Base-by-base conservation (phyloP, 345 rosid genomes). In the Ailanthus altissimus region DNA sequence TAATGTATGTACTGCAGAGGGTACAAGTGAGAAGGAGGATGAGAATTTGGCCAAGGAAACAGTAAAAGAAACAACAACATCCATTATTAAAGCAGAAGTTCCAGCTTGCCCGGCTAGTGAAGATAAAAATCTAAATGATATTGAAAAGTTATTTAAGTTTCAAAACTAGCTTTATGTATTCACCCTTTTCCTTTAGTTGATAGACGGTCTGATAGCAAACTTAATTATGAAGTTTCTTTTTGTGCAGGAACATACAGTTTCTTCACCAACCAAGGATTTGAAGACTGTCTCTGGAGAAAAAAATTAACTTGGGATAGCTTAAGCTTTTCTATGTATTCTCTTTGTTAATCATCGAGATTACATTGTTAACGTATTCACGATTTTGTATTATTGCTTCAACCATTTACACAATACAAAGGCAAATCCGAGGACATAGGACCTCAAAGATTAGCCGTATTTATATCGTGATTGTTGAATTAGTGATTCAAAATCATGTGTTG, bases 221-320 rank as follows among this genome's bases (percentile, higher is more conserved):
- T 32, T 61, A 6, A 64, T n/a, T n/a, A n/a, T 5, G 10, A 20
- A 18, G 9, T 1, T 59, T 21, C 15, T 40, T 21, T 40, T 70
- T 78, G 40, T 70, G 79, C 76, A 81, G 78, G 79, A 75, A 15
- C 73, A 73, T 20, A 36, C n/a, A 64, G 66, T 14, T 11, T 76
- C 54, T 57, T 43, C 71, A 21, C 59, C 80, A 18, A 54, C 53
- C 65, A 43, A 68, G 32, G 72, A 59, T 65, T 3, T 20, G 79
- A 65, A 78, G 69, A 36, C 61, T 36, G 11, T 32, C 6, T 78
- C 6, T 78, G 69, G 64, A 81, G 51, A 28, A 69, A 74, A 18
- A 21, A 1, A 28, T n/a, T n/a, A n/a, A n/a, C n/a, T n/a, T 23
- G 9, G 32, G 47, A 51, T 2, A 21, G 16, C 0, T 9, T 28